A percentile compares a stretch with the other conserved stretches of the same genome.
Conservation (phyloP, 1,284 basidiomycete genomes). For the Moesziomyces parantarcticus region DNA sequence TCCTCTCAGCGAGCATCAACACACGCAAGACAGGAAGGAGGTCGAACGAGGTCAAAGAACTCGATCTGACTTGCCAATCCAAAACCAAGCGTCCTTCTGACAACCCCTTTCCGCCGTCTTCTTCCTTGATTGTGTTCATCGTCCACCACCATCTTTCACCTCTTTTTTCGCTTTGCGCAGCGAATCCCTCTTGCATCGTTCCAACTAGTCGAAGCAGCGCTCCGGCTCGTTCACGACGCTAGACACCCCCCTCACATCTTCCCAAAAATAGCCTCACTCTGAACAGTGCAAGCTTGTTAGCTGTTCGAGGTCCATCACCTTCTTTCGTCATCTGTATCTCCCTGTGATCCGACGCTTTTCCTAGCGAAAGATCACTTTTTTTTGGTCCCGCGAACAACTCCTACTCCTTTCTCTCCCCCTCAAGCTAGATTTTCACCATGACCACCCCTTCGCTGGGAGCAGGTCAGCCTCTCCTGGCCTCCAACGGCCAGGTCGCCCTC, state of each 20-base stretch:
- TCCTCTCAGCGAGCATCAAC: constrained; percentile 52
- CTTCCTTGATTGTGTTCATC: constrained; percentile 50
- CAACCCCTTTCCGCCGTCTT: constrained; percentile 19
- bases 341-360: neutral
- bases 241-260: constrained; percentile 5
- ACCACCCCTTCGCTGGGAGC: constrained; percentile 54
- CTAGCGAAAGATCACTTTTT: too few relatives aligned
- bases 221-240: constrained; percentile 1
- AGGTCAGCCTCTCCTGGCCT: constrained; percentile 40
- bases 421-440: constrained; percentile 25
- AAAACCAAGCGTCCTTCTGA: constrained; percentile 38
- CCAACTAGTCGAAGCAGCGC: neutral
- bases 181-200: constrained; percentile 4
- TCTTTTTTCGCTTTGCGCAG: constrained; percentile 8
- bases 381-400: too few relatives aligned
- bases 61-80: constrained; percentile 49
- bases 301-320: constrained; percentile 43
- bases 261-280: constrained; percentile 45
- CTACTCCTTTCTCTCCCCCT: constrained; percentile 5
- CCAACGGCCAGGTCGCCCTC: constrained; percentile 30
- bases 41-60: constrained; percentile 54
- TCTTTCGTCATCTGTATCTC: constrained; percentile 11
- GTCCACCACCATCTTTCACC: constrained; percentile 23
- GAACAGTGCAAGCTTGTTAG: constrained; percentile 12
- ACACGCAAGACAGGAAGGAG: constrained; percentile 56